Base-by-base conservation (phyloP, 140 eudicot genomes). In the Ambrosia hybrid region DNA sequence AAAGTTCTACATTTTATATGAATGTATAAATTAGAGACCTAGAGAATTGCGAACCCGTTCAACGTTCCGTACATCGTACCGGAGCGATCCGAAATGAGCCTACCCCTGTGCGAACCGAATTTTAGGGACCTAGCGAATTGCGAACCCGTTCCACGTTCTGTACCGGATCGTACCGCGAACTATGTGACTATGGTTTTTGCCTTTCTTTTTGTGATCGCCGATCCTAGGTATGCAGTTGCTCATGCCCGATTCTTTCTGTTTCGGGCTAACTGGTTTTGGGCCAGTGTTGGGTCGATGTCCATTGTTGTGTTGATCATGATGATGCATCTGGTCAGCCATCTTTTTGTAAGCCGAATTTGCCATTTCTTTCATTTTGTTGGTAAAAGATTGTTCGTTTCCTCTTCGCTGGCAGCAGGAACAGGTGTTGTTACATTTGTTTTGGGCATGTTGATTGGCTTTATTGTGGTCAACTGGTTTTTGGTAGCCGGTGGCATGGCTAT, bases 281-380 rank as follows among this genome's bases (percentile, higher is more conserved):
- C 70, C 70, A 52, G 59, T 13, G 66, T 43, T 75, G 16, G 64
- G 70, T 43, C 56, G 33, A 2, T 68, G 75, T 26, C 75, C 75
- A 33, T 57, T 67, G 68, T 37, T 49, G 41, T 68, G 82, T 26
- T 78, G 82, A 78, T 78, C 78, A 37, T 65, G 73, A 70, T 65
- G 74, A 78, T 78, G 83, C 64, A 78, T 78, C 78, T 78, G 83
- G 51, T 72, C 78, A 65, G 83, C 78, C 74, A 78, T 74, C 58
- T 72, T 72, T 55, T 78, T 78, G 62, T 78, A 78, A 72, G 82
- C 78, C 4, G 78, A 72, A 65, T 72, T 78, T 0, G 82, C 78
- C 74, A 78, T 78, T 41, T 16, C 83, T 66, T 65, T 72, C 70
- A 78, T 70, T 78, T 67, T 72, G 70, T 65, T 78, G 49, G 78